phyloP scores from a whole-genome alignment of 331 rosid species.

The Malus hybrid region DNA sequence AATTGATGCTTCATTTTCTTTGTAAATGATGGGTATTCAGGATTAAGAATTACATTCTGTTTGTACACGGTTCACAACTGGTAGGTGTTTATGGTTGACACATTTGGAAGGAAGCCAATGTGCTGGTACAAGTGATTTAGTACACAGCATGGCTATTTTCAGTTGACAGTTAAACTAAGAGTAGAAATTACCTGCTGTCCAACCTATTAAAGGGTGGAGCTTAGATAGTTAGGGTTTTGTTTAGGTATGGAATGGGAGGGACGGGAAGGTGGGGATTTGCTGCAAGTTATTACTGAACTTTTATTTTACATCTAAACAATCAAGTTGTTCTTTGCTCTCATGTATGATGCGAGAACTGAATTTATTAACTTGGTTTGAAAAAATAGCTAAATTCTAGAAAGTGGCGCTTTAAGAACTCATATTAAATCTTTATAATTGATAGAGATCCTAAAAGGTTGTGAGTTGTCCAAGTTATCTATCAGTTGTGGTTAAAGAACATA shows the following conservation, averaged over 20 bases:
- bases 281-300: not conserved
- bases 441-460: too few species aligned
- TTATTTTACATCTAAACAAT: not conserved
- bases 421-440: not conserved
- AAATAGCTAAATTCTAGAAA: not conserved
- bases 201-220: not conserved
- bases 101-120: not conserved
- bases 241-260: not conserved
- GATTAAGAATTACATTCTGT: not conserved
- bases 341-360: not conserved
- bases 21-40: not conserved
- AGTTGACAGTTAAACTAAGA: not conserved
- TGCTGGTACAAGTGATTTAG: not conserved
- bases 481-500: too few species aligned
- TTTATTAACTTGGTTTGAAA: not conserved
- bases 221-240: not conserved
- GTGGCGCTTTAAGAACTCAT: not conserved
- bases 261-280: too few species aligned
- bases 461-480: too few species aligned
- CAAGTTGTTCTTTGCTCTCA: not conserved
- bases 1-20: not conserved
- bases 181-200: not conserved
- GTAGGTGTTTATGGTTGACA: not conserved
- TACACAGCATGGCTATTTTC: not conserved
- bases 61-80: not conserved